These are phyloP conservation scores for Pseudogymnoascus pannorum DNA, from an alignment of 2,329 filamentous ascomycete genomes.

Conservation along the genomic window DNA sequence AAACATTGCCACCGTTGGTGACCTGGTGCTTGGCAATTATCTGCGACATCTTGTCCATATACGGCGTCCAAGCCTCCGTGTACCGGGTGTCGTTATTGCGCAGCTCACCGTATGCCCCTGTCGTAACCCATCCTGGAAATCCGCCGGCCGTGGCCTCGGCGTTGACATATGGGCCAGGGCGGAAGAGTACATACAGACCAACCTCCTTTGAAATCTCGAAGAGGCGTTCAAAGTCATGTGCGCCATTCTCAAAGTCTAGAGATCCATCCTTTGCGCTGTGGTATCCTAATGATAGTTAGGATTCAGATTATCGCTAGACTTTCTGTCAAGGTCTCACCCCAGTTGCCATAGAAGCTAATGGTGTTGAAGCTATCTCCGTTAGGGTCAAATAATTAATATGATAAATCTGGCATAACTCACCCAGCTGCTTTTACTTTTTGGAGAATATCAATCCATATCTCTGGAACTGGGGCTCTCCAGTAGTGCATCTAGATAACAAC, in stretches of 20 bases:
- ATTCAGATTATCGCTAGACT: neutral
- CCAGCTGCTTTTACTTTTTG: conserved; percentile 44
- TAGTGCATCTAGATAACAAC: conserved; percentile 37
- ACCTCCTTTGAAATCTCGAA: conserved; percentile 46
- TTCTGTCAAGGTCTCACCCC: conserved; percentile 21
- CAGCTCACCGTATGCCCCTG: conserved; percentile 48
- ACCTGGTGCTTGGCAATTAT: conserved; percentile 46
- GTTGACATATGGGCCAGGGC: conserved; percentile 56
- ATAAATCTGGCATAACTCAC: conserved; percentile 2
- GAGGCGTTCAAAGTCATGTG: conserved; percentile 45
- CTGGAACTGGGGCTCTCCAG: conserved; percentile 42
- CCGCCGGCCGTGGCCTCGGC: conserved; percentile 57
- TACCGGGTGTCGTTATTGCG: conserved; percentile 46
- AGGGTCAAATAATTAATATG: neutral
- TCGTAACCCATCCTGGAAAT: conserved; percentile 55
- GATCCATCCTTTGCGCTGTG: conserved; percentile 38
- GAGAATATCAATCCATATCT: conserved; percentile 43
- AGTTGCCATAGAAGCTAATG: conserved; percentile 40
- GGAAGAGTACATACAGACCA: conserved; percentile 47
- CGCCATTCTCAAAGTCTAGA: conserved; percentile 44
- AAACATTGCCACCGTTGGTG: conserved; percentile 49
- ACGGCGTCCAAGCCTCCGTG: conserved; percentile 47
- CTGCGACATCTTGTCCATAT: conserved; percentile 42
- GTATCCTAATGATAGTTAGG: conserved; percentile 28
- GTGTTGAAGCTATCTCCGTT: conserved; percentile 34